Evolutionary conservation across 768 basidiomycete genomes (phyloP).

Genomic region (Suillus hirtellus): DNA sequence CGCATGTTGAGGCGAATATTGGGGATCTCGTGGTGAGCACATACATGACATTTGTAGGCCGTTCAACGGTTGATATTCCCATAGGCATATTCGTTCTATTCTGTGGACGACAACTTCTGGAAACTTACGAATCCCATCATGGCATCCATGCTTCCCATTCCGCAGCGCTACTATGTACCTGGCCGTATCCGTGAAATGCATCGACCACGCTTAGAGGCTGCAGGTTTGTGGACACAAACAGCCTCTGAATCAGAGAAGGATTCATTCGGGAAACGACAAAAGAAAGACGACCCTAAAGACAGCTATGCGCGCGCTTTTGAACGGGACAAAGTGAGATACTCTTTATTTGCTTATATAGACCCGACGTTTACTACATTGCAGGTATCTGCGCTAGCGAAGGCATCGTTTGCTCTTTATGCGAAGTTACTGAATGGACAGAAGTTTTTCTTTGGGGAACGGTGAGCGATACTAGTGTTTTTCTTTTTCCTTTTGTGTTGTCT

Average conservation of each 20-base stretch:
- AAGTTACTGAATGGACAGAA: conserved; percentile 50
- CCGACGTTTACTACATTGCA: conserved; percentile 10
- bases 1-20: conserved; percentile 64
- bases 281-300: conserved; percentile 34
- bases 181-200: conserved; percentile 58
- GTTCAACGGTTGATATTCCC: conserved; percentile 12
- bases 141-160: conserved; percentile 57
- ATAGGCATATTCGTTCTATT: conserved; percentile 66
- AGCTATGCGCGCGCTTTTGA: conserved; percentile 58
- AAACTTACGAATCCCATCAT: conserved; percentile 55
- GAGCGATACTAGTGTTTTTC: conserved; percentile 14
- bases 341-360: background rate
- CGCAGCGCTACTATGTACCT: conserved; percentile 76
- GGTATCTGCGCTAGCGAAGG: conserved; percentile 60
- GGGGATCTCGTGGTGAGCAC: conserved; percentile 70
- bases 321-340: conserved; percentile 50
- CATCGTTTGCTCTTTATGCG: conserved; percentile 57
- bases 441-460: conserved; percentile 57
- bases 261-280: conserved; percentile 34
- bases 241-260: conserved; percentile 42
- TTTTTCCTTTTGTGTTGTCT: background rate
- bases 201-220: conserved; percentile 57
- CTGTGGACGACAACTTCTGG: conserved; percentile 62
- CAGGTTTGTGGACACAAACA: conserved; percentile 60
- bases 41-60: background rate